Base-by-base conservation (phyloP, 2,329 filamentous ascomycete genomes). In the Zasmidium angulare region DNA sequence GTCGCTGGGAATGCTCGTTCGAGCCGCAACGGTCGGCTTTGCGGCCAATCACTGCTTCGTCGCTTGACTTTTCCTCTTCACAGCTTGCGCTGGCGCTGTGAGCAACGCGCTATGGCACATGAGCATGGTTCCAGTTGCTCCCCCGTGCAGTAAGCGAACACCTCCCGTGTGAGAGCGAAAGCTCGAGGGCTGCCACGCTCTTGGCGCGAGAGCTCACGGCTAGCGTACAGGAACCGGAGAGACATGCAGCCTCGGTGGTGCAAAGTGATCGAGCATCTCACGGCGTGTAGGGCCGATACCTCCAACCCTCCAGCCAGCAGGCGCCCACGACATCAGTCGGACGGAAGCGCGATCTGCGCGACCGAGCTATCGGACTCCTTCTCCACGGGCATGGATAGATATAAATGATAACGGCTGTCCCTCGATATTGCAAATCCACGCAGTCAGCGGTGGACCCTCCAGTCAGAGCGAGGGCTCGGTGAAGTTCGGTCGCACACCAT, bases 151-250 rank as follows among this genome's bases (percentile, higher is more conserved):
- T 50, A 51, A 50, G 49, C 55, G 31, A 53, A 31, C 31, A 36
- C 14, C 43, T 53, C 48, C 22, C 48, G 26, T 51, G 55, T 21
- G 11, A 54, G 21, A 22, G 12, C 26, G 31, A 4, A 46, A n/a
- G 17, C 31, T 29, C n/a, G 40, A 23, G 21, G 61, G 54, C 56
- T 52, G 59, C 56, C 56, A 64, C 54, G 56, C 50, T 57, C 47
- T 50, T 12, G 50, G 50, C 48, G 51, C 56, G 56, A 59, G 59
- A 51, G 52, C 58, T 53, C 52, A 56, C 23, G 31, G 12, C 22
- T 40, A 50, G 53, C 50, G 46, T 50, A 52, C 56, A 62, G 62
- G 59, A 56, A 60, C 55, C 55, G 56, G 57, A 56, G 58, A 64
- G 58, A 60, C 56, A 57, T 23, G 43, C 52, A 59, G 53, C 47